Evolutionary conservation across 495 filamentous ascomycete species (phyloP).

Genomic region (Trichoderma gamsii): DNA sequence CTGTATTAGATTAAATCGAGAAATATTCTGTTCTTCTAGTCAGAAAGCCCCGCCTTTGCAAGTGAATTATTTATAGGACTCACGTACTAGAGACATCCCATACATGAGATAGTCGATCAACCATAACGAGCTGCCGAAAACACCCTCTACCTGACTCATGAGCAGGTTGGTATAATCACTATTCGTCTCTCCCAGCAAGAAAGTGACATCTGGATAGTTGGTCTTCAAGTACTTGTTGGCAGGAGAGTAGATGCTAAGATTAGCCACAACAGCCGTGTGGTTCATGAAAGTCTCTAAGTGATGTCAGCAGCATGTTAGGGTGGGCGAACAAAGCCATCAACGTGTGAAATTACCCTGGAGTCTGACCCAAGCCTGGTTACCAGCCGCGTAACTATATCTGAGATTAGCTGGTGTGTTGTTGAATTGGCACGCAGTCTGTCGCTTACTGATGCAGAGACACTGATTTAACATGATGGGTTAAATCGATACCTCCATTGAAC

Average conservation of each 20-base stretch:
- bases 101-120: conserved; percentile 6
- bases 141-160: conserved; percentile 2
- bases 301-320: not conserved
- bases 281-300: not conserved
- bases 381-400: not conserved
- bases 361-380: conserved; percentile 8
- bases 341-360: not conserved
- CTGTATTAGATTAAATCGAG: not conserved
- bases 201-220: not conserved
- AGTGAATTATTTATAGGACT: not conserved
- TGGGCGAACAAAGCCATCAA: not conserved
- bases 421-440: not conserved
- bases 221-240: not conserved
- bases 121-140: conserved; percentile 1
- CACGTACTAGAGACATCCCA: not conserved
- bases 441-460: conserved; percentile 2
- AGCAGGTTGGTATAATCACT: conserved; percentile 6
- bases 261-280: conserved; percentile 9
- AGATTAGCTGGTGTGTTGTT: not conserved
- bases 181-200: not conserved
- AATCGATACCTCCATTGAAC: not conserved
- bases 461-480: not conserved
- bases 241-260: conserved; percentile 6
- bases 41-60: not conserved
- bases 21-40: not conserved